Percentiles rank a stretch among this genome's conserved stretches.
phyloP scores from a whole-genome alignment of 2,329 filamentous ascomycete genomes.

The Ophiostoma sp. region DNA sequence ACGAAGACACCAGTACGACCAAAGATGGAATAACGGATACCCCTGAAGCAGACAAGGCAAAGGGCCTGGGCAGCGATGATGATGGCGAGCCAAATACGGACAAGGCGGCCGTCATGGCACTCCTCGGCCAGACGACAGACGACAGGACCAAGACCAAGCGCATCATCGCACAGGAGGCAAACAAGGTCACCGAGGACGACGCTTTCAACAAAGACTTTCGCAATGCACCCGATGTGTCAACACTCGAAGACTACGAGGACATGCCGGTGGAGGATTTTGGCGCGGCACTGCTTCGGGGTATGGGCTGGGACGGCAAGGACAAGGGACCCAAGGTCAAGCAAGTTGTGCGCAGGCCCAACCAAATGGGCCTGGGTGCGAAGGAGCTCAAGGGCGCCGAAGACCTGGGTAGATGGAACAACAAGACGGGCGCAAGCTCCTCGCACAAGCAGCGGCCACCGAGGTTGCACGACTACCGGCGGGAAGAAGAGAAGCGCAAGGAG shows the following conservation, averaged over 20 bases:
- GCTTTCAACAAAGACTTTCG: constrained; percentile 66
- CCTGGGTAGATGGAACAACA: constrained; percentile 28
- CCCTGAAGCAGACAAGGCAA: constrained; percentile 8
- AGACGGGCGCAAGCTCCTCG: constrained; percentile 14
- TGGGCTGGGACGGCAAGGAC: constrained; percentile 82
- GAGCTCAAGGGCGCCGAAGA: constrained; percentile 28
- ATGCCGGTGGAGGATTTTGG: constrained; percentile 95
- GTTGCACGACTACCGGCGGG: constrained; percentile 28
- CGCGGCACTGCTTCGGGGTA: constrained; percentile 79
- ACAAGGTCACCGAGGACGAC: constrained; percentile 56
- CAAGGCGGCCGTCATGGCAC: constrained; percentile 26
- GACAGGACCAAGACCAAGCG: constrained; percentile 22
- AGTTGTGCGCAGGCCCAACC: constrained; percentile 66
- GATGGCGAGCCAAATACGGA: constrained; percentile 14
- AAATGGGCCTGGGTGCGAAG: constrained; percentile 71
- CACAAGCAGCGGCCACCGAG: constrained; percentile 24
- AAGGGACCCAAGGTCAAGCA: constrained; percentile 56
- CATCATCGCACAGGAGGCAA: constrained; percentile 27
- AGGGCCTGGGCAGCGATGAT: background rate
- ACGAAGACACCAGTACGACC: background rate
- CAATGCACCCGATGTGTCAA: constrained; percentile 67
- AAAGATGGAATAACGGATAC: background rate
- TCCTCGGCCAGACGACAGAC: constrained; percentile 23
- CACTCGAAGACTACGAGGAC: constrained; percentile 76
- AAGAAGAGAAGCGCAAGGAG: constrained; percentile 27